phyloP scores from a whole-genome alignment of 352 stramenopile genomes.

The Globisporangium solare region DNA sequence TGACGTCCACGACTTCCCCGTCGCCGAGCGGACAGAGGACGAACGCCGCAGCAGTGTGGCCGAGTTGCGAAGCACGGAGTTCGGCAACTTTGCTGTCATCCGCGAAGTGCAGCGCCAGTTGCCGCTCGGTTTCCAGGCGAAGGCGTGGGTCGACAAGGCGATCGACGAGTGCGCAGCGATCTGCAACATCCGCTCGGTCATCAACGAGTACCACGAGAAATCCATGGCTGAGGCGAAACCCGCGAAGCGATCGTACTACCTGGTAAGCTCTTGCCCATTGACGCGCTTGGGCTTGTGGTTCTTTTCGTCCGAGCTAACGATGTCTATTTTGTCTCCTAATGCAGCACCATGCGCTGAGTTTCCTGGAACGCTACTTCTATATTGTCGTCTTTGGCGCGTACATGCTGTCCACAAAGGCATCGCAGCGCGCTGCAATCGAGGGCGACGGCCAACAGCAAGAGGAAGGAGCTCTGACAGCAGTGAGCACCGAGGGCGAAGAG shows the following conservation, averaged over 20 bases:
- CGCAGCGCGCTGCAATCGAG: slow-evolving; percentile 12
- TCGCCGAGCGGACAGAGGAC: slow-evolving; percentile 3
- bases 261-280: slow-evolving; percentile 26
- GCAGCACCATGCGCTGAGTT: slow-evolving; percentile 80
- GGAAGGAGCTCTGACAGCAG: slow-evolving; percentile 11
- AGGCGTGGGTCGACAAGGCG: slow-evolving; percentile 65
- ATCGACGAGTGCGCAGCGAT: slow-evolving; percentile 69
- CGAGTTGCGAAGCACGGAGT: slow-evolving; percentile 6
- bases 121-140: slow-evolving; percentile 44
- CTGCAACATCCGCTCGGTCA: slow-evolving; percentile 79
- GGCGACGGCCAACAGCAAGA: slow-evolving; percentile 1
- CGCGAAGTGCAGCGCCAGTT: slow-evolving; percentile 56
- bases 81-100: slow-evolving; percentile 69
- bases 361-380: slow-evolving; percentile 86
- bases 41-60: neutral
- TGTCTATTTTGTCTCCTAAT: neutral
- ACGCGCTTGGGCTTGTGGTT: neutral
- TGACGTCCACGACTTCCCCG: slow-evolving; percentile 8
- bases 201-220: slow-evolving; percentile 72
- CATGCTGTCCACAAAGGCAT: slow-evolving; percentile 32
- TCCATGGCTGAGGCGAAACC: slow-evolving; percentile 76
- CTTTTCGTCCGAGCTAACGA: neutral
- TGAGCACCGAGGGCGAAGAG: slow-evolving; percentile 18
- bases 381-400: slow-evolving; percentile 86
- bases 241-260: slow-evolving; percentile 71